Percentiles rank a stretch among this genome's conserved stretches.
Evolutionary conservation across 1,139 yeast species (phyloP).

Genomic region (Suhomyces yuchorum): DNA sequence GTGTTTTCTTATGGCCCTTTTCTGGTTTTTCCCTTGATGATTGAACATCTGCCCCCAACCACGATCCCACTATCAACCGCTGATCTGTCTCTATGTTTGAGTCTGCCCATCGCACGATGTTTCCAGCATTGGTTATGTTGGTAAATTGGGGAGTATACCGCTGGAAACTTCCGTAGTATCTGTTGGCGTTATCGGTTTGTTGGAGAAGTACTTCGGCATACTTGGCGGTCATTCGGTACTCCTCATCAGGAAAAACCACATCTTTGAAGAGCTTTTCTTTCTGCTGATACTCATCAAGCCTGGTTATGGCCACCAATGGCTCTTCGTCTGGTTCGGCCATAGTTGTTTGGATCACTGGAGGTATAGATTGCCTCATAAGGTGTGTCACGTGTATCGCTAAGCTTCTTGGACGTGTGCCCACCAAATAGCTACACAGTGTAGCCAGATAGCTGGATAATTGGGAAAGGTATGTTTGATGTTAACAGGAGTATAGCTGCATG

Average conservation of each 20-base stretch:
- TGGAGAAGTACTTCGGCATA: slow-evolving; percentile 45
- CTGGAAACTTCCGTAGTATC: slow-evolving; percentile 38
- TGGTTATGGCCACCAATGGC: slow-evolving; percentile 4
- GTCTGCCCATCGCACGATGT: slow-evolving; percentile 38
- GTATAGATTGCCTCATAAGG: background rate
- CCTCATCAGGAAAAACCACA: slow-evolving; percentile 6
- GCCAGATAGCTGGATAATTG: too few species aligned
- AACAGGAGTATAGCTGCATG: too few species aligned
- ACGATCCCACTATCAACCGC: slow-evolving; percentile 31
- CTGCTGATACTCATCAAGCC: slow-evolving; percentile 3
- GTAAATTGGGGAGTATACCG: slow-evolving; percentile 40
- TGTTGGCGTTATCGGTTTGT: slow-evolving; percentile 32
- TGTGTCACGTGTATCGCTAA: slow-evolving; percentile 4
- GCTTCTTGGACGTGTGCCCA: too few species aligned
- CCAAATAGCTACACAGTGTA: too few species aligned
- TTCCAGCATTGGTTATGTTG: slow-evolving; percentile 17
- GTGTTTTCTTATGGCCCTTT: slow-evolving; percentile 8
- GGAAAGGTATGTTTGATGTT: too few species aligned
- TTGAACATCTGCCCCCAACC: slow-evolving; percentile 26
- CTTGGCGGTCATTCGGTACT: slow-evolving; percentile 7
- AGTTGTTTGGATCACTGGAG: background rate
- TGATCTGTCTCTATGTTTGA: slow-evolving; percentile 34
- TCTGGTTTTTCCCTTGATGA: slow-evolving; percentile 3
- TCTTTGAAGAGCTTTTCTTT: slow-evolving; percentile 4
- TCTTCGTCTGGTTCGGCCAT: slow-evolving; percentile 3